Percentiles rank a stretch among this genome's conserved stretches.
Evolutionary conservation across 306 rosid genomes (phyloP).

Genomic region (Acacia melanoxylon): DNA sequence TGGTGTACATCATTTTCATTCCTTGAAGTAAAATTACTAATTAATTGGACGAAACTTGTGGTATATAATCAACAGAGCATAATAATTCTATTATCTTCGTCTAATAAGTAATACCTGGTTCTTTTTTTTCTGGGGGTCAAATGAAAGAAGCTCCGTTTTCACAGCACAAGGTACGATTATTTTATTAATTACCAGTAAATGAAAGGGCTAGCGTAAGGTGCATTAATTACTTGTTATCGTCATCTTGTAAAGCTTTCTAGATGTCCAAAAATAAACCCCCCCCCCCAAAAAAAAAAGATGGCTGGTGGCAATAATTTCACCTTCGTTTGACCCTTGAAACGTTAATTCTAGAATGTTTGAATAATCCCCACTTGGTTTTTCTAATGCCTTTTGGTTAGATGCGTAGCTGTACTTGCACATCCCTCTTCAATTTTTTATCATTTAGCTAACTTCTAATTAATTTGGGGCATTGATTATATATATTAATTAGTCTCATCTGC

Average conservation of each 20-base stretch:
- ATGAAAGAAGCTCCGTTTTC: background rate
- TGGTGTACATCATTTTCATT: conserved; percentile 4
- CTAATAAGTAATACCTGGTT: no score
- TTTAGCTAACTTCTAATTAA: background rate
- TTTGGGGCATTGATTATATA: no score
- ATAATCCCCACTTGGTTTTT: background rate
- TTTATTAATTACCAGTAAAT: background rate
- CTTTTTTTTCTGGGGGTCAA: background rate
- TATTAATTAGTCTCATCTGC: background rate
- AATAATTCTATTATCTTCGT: background rate
- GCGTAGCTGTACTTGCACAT: background rate
- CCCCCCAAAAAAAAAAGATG: background rate
- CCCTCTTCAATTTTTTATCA: background rate
- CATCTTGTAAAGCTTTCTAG: background rate
- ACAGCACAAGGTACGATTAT: background rate
- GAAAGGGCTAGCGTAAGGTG: background rate
- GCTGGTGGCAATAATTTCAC: background rate
- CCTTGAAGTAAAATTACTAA: background rate
- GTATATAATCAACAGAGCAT: background rate
- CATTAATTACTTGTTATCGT: background rate
- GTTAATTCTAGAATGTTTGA: background rate
- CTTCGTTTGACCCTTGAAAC: background rate
- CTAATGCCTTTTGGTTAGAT: background rate
- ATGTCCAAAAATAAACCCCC: background rate
- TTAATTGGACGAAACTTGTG: background rate